Percentiles rank a stretch among this genome's conserved stretches.
Conservation (phyloP, 306 rosid genomes). For the Gastrolobium bilobum region DNA sequence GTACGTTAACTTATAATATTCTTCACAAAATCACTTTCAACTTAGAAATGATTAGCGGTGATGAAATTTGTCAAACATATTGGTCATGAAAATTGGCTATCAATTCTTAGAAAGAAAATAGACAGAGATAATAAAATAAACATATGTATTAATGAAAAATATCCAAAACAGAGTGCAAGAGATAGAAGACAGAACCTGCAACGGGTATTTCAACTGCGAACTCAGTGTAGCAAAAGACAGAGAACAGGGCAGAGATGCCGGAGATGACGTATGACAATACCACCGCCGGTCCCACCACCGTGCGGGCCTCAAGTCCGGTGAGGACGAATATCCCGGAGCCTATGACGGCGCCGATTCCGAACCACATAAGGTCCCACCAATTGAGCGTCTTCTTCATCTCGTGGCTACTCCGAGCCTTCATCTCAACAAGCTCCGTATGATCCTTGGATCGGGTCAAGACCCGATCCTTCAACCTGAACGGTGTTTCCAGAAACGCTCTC, state of each 20-base stretch:
- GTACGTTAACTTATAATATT: no score
- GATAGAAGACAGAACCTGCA: constrained; percentile 64
- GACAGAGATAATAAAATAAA: no score
- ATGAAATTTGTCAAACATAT: no score
- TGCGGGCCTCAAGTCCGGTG: constrained; percentile 75
- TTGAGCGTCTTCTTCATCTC: constrained; percentile 87
- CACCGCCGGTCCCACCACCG: constrained; percentile 73
- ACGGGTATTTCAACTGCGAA: constrained; percentile 92
- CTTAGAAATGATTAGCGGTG: no score
- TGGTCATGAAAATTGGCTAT: no score
- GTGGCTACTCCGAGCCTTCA: constrained; percentile 69
- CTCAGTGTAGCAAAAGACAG: constrained; percentile 94
- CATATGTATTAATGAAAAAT: not conserved
- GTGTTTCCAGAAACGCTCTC: constrained; percentile 63
- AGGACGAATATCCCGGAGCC: constrained; percentile 90
- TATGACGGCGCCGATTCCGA: constrained; percentile 83
- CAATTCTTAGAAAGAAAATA: no score
- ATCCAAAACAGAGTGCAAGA: not conserved
- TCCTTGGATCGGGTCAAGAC: constrained; percentile 66
- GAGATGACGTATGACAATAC: constrained; percentile 79
- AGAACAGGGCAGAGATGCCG: constrained; percentile 86
- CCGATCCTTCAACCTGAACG: constrained; percentile 63
- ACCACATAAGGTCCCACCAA: constrained; percentile 98
- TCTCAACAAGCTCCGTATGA: constrained; percentile 67
- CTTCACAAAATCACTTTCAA: no score